Evolutionary conservation across 1,284 basidiomycete species (phyloP), one percentile per base, ranked within the genome.

Genomic region (Trichosporon ovoides): DNA sequence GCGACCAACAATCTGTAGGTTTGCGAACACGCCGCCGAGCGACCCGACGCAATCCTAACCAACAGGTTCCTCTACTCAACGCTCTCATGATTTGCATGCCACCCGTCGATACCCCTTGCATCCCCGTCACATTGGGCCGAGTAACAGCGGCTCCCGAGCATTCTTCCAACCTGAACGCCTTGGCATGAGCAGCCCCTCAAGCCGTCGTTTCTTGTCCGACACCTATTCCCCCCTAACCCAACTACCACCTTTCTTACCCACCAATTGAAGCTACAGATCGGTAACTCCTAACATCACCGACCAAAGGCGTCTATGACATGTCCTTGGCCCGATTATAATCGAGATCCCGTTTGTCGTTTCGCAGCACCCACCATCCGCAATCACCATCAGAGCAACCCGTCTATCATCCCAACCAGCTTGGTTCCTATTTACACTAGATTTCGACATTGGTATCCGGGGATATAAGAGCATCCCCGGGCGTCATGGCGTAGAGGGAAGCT

Each of bases 1-100:
- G 91, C 91, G 46, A 94, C 91, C 67, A 94, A 95, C 83, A 94
- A 95, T 77, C 77, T 94, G 80, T 93, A 87, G 82, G 73, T 68
- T 24, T 18, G 36, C 55, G 13, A 13, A 20, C 18, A 10, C 9
- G 11, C n/a, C n/a, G n/a, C n/a, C n/a, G 18, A 12, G 20, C 19
- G 19, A 20, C 18, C 7, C 13, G n/a, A 9, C 11, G 31, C 19
- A 10, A 43, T n/a, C 20, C 38, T 40, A 24, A 52, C 38, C 10
- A 9, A 2, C 61, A 74, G 73, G 34, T 77, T 77, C 72, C 67
- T 77, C 52, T 78, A 77, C 61, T 77, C 74, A 18, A 76, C 72
- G 20, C 66, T 75, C 52, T 70, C 72, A 70, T 77, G 65, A 68
- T 14, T 13, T 58, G 63, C 56, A 60, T 59, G 48, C 52, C 57